A percentile compares a stretch with the other conserved stretches of the same genome.
phyloP scores from a whole-genome alignment of 2,329 filamentous ascomycete genomes.

The Diaporthe ilicicola region DNA sequence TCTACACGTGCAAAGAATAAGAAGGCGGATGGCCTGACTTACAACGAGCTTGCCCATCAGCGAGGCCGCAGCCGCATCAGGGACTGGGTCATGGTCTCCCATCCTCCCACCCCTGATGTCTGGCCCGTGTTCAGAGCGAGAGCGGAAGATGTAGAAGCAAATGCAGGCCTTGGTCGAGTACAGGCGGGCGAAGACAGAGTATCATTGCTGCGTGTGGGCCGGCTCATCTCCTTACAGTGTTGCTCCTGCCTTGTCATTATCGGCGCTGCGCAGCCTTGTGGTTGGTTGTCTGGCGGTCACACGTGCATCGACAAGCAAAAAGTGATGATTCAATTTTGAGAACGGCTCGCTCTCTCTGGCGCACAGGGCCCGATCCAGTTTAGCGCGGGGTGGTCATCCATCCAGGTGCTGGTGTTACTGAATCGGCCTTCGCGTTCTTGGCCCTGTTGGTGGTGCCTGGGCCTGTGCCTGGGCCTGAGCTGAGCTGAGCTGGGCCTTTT shows the following conservation, averaged over 20 bases:
- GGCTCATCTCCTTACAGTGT: background rate
- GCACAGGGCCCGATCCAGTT: slow-evolving; percentile 9
- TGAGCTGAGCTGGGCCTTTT: background rate
- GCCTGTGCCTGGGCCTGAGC: background rate
- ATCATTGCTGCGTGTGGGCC: background rate
- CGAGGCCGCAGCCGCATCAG: slow-evolving; percentile 20
- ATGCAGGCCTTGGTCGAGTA: background rate
- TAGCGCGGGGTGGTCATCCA: background rate
- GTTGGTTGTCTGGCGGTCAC: background rate
- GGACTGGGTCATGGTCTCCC: slow-evolving; percentile 1
- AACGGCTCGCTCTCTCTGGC: background rate
- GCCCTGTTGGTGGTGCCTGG: background rate
- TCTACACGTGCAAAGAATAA: background rate
- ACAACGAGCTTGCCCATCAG: slow-evolving; percentile 28
- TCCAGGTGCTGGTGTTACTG: background rate
- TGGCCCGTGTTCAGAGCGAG: background rate
- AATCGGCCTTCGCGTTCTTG: too few relatives aligned
- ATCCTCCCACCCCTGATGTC: slow-evolving; percentile 6
- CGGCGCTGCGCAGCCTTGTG: background rate
- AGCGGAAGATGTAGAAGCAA: background rate
- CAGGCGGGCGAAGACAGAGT: background rate
- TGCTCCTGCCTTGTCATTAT: slow-evolving; percentile 8
- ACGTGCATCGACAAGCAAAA: background rate
- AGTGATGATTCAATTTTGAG: slow-evolving; percentile 19
- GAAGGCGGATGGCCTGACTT: background rate